Evolutionary conservation across 768 basidiomycete species (phyloP).

Genomic region (Suillus discolor): DNA sequence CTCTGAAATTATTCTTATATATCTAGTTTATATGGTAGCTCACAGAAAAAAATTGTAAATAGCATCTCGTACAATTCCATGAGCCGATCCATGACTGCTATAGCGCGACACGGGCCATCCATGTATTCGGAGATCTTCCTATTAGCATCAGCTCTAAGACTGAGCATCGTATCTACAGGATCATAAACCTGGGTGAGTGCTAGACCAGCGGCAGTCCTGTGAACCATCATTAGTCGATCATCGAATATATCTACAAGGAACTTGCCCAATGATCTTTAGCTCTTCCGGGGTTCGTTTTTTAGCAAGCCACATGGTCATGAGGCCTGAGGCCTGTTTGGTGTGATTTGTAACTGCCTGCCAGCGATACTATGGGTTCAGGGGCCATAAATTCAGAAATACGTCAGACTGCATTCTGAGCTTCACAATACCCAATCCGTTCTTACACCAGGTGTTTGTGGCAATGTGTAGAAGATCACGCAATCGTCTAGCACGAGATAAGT

Average conservation of each 20-base stretch:
- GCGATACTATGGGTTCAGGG: conserved; percentile 47
- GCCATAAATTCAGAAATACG: conserved; percentile 23
- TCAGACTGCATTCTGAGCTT: not conserved
- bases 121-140: not conserved
- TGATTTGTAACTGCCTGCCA: conserved; percentile 39
- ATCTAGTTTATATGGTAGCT: not conserved
- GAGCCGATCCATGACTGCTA: not conserved
- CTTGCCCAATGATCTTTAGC: conserved; percentile 15
- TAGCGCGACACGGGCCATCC: too few relatives aligned
- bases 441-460: conserved; percentile 7
- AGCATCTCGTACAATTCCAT: not conserved
- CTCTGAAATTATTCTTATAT: not conserved
- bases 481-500: conserved; percentile 19
- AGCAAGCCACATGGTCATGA: conserved; percentile 48
- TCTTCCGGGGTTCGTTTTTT: conserved; percentile 46
- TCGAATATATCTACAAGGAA: conserved; percentile 1
- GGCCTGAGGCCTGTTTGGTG: conserved; percentile 50
- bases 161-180: conserved; percentile 24
- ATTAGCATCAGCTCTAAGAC: conserved; percentile 10
- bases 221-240: not conserved
- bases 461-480: conserved; percentile 19
- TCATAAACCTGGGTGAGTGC: conserved; percentile 29
- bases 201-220: conserved; percentile 22
- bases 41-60: not conserved
- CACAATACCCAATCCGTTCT: not conserved